Base-by-base conservation (phyloP, 2,329 filamentous ascomycete genomes). In the Thelonectria olida region DNA sequence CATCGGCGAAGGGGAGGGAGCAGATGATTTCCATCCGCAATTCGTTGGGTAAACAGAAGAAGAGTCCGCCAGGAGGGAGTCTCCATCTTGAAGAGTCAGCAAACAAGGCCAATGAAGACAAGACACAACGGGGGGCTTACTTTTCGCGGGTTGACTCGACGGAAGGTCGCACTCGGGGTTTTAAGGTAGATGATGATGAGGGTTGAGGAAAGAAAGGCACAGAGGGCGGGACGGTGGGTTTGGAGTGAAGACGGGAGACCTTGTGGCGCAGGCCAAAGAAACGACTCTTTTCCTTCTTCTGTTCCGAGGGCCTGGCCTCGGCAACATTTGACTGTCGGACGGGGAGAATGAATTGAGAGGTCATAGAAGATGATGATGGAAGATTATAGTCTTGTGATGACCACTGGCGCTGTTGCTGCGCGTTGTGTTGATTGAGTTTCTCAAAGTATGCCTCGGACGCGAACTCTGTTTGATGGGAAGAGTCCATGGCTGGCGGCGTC, bases 401-500 rank as follows among this genome's bases (percentile, higher is more conserved):
- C 8, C 60, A 60, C 56, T 65, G 51, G 66, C 76, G 66, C 38
- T 64, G 71, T 57, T 79, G 78, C 65, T 81, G 80, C 27, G 80
- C 82, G 73, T 77, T 85, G 68, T 79, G 82, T 76, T 87, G 84
- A 58, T 79, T 82, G 62, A 89, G 75, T 76, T 90, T 90, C 55
- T 84, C 82, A 66, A 89, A 87, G 72, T 88, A 90, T 65, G 85
- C 85, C 75, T 85, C 81, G 44, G 88, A 90, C 63, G 86, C 88
- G 76, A 90, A 90, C 74, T 90, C 88, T 62, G 87, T 88, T 63
- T 88, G 81, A 66, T 89, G 87, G 68, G 84, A 81, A 70, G 85
- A 85, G 66, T 89, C 87, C 86, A 89, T 88, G 71, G 75, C 75
- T 74, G 70, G 65, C 64, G 71, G 68, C 45, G 28, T 13, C 13